Percentiles rank a stretch among this genome's conserved stretches.
These are phyloP conservation scores for Pichia sp. DNA, from an alignment of 1,139 yeast genomes.

Conservation along the genomic window DNA sequence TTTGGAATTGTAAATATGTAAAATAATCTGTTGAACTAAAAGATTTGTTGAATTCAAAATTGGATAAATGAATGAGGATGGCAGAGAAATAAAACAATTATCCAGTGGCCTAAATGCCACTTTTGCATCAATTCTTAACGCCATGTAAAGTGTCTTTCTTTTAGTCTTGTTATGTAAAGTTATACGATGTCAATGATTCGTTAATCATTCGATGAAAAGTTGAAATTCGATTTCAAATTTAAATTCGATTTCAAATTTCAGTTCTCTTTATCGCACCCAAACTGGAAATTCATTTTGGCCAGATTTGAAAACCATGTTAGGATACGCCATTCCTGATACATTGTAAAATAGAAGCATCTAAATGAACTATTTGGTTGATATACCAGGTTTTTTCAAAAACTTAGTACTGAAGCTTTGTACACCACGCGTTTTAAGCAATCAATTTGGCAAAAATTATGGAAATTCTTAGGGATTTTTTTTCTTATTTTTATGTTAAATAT, in stretches of 20 bases:
- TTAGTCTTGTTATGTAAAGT: neutral
- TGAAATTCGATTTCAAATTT: neutral
- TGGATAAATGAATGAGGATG: constrained; percentile 24
- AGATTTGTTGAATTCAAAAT: constrained; percentile 23
- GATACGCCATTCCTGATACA: too few species aligned
- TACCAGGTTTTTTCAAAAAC: too few species aligned
- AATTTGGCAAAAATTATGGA: too few species aligned
- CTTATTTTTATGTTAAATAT: too few species aligned
- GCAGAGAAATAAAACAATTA: constrained; percentile 24
- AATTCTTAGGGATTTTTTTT: too few species aligned
- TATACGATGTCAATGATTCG: neutral
- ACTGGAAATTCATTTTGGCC: neutral
- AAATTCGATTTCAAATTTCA: neutral
- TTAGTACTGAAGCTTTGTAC: too few species aligned
- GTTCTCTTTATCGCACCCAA: neutral
- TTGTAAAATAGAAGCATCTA: neutral
- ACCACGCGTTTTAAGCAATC: too few species aligned
- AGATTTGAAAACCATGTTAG: neutral
- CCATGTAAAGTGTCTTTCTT: neutral
- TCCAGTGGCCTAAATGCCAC: constrained; percentile 19
- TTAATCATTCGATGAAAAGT: neutral
- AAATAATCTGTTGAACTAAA: constrained; percentile 25
- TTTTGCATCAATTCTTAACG: constrained; percentile 14
- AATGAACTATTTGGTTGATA: too few species aligned
- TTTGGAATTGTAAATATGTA: constrained; percentile 16